Evolutionary conservation across 176 grass and related monocot species (phyloP), one percentile per base, ranked within the genome.

Genomic region (Raddia distichophylla): DNA sequence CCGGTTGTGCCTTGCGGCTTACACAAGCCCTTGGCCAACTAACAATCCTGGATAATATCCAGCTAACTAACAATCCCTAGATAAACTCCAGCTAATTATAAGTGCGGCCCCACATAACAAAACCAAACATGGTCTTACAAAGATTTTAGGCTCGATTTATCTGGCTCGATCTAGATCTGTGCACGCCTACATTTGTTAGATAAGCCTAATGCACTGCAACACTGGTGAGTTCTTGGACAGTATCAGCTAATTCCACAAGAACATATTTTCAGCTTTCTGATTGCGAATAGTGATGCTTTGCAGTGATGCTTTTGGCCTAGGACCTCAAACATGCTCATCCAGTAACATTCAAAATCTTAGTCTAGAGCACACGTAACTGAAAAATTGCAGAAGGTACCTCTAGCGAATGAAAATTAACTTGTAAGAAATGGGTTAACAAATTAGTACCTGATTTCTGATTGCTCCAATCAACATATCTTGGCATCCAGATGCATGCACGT

Each of bases 391-490:
- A 74, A 72, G 27, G 46, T 71, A 20, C 70, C 43, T 67, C 62
- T 55, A 73, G 13, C 34, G 60, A 81, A 75, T 1, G 49, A 65
- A 84, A 71, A 55, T 69, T 48, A 15, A 77, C 18, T 60, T 27
- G 44, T 42, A 45, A 84, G 2, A 80, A 85, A 78, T 32, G 8
- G 44, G 40, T 60, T 71, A 48, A 32, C 52, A 64, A 80, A 83
- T 63, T 47, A 66, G 51, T 86, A 99, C 96, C 96, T 99, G 96
- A 60, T 91, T 99, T 90, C 74, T 91, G 14, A 99, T 99, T 82
- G 96, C 96, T 70, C 96, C 91, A 60, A 93, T 88, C 74, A 99
- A 76, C 93, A 93, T 91, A 59, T 95, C 93, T 87, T 95, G 89
- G 74, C 96, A 99, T 40, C 93, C 96, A 44, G 89, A 91, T 86